Percentiles rank a stretch among this genome's conserved stretches.
phyloP scores from a whole-genome alignment of 2,329 filamentous ascomycete genomes.

The Paraphaeosphaeria sporulosa region DNA sequence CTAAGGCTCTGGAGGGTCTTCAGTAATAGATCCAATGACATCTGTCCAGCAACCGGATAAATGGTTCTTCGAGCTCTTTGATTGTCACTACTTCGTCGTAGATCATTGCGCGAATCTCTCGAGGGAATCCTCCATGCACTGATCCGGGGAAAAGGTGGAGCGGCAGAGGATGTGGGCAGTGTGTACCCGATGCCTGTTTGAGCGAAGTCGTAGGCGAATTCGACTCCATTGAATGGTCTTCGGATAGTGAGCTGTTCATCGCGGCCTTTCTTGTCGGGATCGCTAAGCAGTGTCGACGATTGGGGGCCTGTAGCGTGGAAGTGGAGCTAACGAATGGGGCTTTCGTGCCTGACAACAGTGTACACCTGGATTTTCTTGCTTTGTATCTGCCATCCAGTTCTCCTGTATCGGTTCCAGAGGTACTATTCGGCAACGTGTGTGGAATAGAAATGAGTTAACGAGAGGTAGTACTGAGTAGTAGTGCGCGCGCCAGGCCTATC shows the following conservation, averaged over 20 bases:
- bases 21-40: slow-evolving; percentile 7
- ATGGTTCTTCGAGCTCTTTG: background rate
- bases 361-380: too few species aligned
- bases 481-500: too few species aligned
- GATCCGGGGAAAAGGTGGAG: slow-evolving; percentile 9
- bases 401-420: too few species aligned
- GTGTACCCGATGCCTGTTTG: background rate
- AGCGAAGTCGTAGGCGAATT: background rate
- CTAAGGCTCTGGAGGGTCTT: slow-evolving; percentile 6
- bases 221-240: background rate
- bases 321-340: too few species aligned
- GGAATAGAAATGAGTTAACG: too few species aligned
- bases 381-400: too few species aligned
- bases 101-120: slow-evolving; percentile 12
- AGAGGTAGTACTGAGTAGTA: too few species aligned
- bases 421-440: too few species aligned
- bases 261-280: background rate
- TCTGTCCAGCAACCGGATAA: background rate
- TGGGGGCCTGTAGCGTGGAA: too few species aligned
- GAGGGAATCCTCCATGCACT: slow-evolving; percentile 5
- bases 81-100: slow-evolving; percentile 8
- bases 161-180: background rate
- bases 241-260: background rate
- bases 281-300: background rate
- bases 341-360: too few species aligned